Evolutionary conservation across 1,284 basidiomycete genomes (phyloP).

Genomic region (Exsudoporus floridanus): DNA sequence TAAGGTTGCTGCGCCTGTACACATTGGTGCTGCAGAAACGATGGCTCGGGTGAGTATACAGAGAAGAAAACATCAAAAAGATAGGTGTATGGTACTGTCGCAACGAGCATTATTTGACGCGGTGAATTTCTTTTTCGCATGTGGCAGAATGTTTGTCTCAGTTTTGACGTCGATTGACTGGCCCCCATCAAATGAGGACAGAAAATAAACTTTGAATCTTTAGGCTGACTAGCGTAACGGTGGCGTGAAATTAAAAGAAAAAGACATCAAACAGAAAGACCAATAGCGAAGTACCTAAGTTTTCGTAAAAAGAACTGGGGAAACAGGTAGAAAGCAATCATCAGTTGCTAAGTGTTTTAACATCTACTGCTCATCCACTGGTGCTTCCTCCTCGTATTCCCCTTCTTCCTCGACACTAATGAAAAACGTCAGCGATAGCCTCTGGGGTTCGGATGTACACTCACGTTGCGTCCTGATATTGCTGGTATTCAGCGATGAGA

Average conservation of each 20-base stretch:
- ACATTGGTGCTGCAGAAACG: constrained; percentile 24
- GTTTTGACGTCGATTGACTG: constrained; percentile 3
- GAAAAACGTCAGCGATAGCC: background rate
- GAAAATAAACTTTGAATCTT: constrained; percentile 6
- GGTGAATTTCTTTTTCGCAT: too few relatives aligned
- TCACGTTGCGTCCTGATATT: constrained; percentile 94
- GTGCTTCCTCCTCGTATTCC: constrained; percentile 76
- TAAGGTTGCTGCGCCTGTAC: constrained; percentile 35
- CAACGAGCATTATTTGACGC: background rate
- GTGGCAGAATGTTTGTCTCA: constrained; percentile 12
- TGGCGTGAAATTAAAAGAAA: constrained; percentile 33
- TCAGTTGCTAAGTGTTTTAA: constrained; percentile 25
- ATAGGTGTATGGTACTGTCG: background rate
- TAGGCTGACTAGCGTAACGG: constrained; percentile 31
- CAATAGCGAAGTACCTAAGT: constrained; percentile 38
- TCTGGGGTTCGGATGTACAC: constrained; percentile 33
- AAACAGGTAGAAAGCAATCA: constrained; percentile 18
- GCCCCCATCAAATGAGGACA: background rate
- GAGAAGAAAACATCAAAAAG: background rate
- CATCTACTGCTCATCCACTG: constrained; percentile 50
- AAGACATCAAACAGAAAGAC: constrained; percentile 33
- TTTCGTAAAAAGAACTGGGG: constrained; percentile 30
- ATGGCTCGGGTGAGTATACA: background rate
- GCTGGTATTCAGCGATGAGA: constrained; percentile 91
- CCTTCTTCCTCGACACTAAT: constrained; percentile 74